phyloP scores from a whole-genome alignment of 768 basidiomycete species.

The Gyrodon lividus region DNA sequence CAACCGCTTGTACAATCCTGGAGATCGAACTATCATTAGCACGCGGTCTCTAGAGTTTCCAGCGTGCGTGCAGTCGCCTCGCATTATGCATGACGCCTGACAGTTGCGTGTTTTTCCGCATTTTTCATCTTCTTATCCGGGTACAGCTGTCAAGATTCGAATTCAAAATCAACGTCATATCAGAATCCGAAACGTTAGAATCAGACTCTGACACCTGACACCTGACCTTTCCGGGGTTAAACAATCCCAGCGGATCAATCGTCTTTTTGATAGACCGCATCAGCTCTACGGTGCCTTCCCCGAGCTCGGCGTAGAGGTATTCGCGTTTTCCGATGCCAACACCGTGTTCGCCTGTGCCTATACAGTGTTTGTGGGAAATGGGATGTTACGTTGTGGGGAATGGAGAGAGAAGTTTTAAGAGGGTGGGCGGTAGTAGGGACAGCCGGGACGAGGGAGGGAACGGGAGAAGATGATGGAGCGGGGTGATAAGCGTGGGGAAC shows the following conservation, averaged over 20 bases:
- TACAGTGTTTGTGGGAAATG: not conserved
- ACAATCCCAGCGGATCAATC: slow-evolving; percentile 70
- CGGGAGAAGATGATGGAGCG: not conserved
- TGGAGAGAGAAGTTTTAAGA: not conserved
- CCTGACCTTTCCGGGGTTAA: slow-evolving; percentile 83
- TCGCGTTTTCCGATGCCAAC: slow-evolving; percentile 84
- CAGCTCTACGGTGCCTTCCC: slow-evolving; percentile 74
- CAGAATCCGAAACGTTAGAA: too few relatives aligned
- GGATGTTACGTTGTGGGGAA: not conserved
- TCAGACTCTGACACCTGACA: too few relatives aligned
- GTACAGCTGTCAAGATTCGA: slow-evolving; percentile 12
- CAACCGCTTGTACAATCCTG: too few relatives aligned
- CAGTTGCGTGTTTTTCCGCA: not conserved
- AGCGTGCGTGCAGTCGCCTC: too few relatives aligned
- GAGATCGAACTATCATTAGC: too few relatives aligned
- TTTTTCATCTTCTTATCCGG: slow-evolving; percentile 25
- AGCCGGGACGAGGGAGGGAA: not conserved
- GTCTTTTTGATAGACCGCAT: slow-evolving; percentile 81
- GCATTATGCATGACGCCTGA: too few relatives aligned
- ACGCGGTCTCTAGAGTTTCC: too few relatives aligned
- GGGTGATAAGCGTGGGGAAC: not conserved
- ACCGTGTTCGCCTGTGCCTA: slow-evolving; percentile 82
- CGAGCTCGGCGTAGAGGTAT: slow-evolving; percentile 80
- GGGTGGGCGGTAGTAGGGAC: too few relatives aligned
- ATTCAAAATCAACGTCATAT: not conserved